Percentiles rank a stretch among this genome's conserved stretches.
Evolutionary conservation across 495 filamentous ascomycete species (phyloP).

Genomic region (Lasiosphaeriaceae sp.): DNA sequence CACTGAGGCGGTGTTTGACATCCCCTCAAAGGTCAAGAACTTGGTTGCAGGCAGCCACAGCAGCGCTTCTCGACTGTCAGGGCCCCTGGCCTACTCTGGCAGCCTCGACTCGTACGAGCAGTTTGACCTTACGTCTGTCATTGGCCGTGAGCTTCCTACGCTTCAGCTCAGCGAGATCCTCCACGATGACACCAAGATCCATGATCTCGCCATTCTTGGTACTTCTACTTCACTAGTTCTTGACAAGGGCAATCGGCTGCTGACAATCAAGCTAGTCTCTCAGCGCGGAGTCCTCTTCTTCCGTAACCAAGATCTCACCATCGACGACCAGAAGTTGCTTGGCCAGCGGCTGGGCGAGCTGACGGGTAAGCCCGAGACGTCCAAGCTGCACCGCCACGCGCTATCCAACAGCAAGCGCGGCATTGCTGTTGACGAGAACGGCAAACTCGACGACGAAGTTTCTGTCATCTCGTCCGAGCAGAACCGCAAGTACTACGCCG

Average conservation of each 20-base stretch:
- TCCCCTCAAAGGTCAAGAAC: slow-evolving; percentile 56
- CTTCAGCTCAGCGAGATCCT: slow-evolving; percentile 60
- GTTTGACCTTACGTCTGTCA: slow-evolving; percentile 63
- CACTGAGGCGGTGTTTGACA: slow-evolving; percentile 53
- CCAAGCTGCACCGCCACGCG: slow-evolving; percentile 53
- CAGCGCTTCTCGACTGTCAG: slow-evolving; percentile 74
- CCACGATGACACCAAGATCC: slow-evolving; percentile 63
- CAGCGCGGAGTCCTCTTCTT: slow-evolving; percentile 73
- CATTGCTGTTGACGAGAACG: slow-evolving; percentile 43
- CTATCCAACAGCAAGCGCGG: slow-evolving; percentile 56
- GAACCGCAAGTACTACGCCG: slow-evolving; percentile 58
- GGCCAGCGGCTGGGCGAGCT: slow-evolving; percentile 62
- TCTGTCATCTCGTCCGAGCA: slow-evolving; percentile 65
- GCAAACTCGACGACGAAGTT: slow-evolving; percentile 63
- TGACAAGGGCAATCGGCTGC: neutral
- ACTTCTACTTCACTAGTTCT: slow-evolving; percentile 26
- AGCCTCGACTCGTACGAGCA: slow-evolving; percentile 55
- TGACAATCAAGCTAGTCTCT: slow-evolving; percentile 50
- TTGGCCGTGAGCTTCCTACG: slow-evolving; percentile 62
- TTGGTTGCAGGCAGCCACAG: slow-evolving; percentile 28
- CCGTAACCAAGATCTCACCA: slow-evolving; percentile 60
- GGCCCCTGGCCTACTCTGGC: slow-evolving; percentile 72
- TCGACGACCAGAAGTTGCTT: slow-evolving; percentile 60
- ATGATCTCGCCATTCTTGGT: slow-evolving; percentile 66
- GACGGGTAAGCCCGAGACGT: slow-evolving; percentile 61